Percentiles rank a stretch among this genome's conserved stretches.
These are phyloP conservation scores for Pseudocercospora ulei DNA, from an alignment of 2,329 filamentous ascomycete species.

Conservation along the genomic window DNA sequence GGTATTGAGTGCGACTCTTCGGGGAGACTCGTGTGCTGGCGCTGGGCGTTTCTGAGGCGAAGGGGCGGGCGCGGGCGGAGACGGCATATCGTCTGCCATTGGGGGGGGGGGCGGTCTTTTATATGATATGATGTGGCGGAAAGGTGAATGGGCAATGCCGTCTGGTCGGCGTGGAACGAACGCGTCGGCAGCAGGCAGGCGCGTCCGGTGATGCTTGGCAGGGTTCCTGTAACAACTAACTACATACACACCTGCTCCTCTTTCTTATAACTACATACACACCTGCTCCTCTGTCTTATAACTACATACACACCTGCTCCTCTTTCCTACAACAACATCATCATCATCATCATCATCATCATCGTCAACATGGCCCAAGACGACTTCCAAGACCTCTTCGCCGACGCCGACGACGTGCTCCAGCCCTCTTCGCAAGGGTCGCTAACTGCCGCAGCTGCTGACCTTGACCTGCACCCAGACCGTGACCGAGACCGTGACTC, in stretches of 20 bases:
- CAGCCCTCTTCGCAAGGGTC: slow-evolving; percentile 23
- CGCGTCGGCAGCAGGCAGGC: slow-evolving; percentile 5
- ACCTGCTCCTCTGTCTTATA: too few relatives aligned
- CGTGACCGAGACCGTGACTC: neutral
- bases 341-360: neutral
- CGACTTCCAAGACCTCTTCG: slow-evolving; percentile 28
- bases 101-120: too few relatives aligned
- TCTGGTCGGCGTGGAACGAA: too few relatives aligned
- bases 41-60: slow-evolving; percentile 27
- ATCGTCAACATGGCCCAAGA: slow-evolving; percentile 22
- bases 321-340: slow-evolving; percentile 8
- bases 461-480: slow-evolving; percentile 15
- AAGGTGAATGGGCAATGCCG: too few relatives aligned
- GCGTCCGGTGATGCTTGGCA: too few relatives aligned
- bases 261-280: too few relatives aligned
- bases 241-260: too few relatives aligned
- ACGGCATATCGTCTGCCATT: slow-evolving; percentile 32
- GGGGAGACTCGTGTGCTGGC: slow-evolving; percentile 23
- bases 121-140: neutral
- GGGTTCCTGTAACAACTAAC: too few relatives aligned
- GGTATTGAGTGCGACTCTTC: slow-evolving; percentile 30
- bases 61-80: slow-evolving; percentile 22
- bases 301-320: slow-evolving; percentile 1
- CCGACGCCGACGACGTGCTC: slow-evolving; percentile 17
- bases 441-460: slow-evolving; percentile 20